Conservation (phyloP, 2,329 filamentous ascomycete genomes). For the Aspergillus nomiae region DNA sequence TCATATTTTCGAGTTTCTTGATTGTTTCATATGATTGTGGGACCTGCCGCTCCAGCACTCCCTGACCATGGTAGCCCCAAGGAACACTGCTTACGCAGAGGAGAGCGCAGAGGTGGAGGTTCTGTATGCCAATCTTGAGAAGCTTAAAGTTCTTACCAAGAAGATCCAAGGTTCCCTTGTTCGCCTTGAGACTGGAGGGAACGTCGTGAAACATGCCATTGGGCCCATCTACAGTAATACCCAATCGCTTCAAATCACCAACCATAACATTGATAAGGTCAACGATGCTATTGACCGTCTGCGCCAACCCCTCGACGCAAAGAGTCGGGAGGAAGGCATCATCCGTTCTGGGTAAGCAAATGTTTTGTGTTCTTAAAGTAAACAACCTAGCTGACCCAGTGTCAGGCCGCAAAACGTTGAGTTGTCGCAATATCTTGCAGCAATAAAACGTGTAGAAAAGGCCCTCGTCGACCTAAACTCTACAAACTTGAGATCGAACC, state of each 20-base stretch:
- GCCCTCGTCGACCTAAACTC: constrained; percentile 81
- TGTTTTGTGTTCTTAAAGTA: background rate
- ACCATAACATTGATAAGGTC: constrained; percentile 84
- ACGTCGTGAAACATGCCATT: constrained; percentile 87
- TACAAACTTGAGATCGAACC: constrained; percentile 90
- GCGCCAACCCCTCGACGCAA: constrained; percentile 87
- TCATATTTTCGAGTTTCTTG: background rate
- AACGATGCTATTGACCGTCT: constrained; percentile 85
- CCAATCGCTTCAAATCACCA: constrained; percentile 81
- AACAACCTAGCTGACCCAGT: background rate
- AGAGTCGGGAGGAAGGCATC: constrained; percentile 87
- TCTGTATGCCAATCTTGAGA: constrained; percentile 73
- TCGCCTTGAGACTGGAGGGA: constrained; percentile 82
- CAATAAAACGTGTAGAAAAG: constrained; percentile 83
- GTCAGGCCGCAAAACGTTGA: constrained; percentile 75
- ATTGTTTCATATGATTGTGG: constrained; percentile 17
- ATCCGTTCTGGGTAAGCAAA: constrained; percentile 71
- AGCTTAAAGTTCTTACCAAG: constrained; percentile 89
- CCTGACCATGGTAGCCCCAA: constrained; percentile 54
- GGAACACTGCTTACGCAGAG: constrained; percentile 63
- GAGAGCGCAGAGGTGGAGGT: constrained; percentile 70
- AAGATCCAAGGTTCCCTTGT: constrained; percentile 89
- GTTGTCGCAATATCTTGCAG: constrained; percentile 80
- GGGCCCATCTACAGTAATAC: constrained; percentile 93
- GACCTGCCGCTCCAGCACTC: constrained; percentile 19